Evolutionary conservation across 805 yeast genomes (phyloP), one percentile per base, ranked within the genome.

Genomic region (Saturnispora serradocipensis): DNA sequence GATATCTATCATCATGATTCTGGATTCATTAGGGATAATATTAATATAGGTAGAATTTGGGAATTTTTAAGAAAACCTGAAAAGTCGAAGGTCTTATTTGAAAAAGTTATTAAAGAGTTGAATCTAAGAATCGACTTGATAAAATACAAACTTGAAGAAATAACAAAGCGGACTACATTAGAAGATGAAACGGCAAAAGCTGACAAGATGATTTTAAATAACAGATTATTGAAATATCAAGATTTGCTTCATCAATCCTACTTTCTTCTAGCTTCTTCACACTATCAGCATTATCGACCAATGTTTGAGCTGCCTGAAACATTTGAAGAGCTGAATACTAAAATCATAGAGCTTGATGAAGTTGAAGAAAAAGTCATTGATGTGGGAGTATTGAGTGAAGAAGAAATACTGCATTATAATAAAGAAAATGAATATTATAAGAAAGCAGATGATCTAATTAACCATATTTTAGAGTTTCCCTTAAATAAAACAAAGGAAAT

Each of bases 251-350:
- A 93, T 63, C 82, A 90, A 48, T 75, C 84, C 43, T 84, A 79
- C 61, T 91, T 90, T 61, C 78, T 88, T 55, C 70, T 86, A 25
- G 97, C 88, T 0, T 80, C 89, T 2, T 78, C 86, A 0, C 78
- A 84, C 60, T 86, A 75, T 56, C 90, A 84, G 58, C 61, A 72
- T 34, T 71, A 72, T 43, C 61, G 68, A 11, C 74, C 72, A 7
- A 65, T 67, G 59, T 58, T 61, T 20, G 61, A 62, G 4, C 53
- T 67, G 39, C 64, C 67, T 10, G 65, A 66, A 43, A 60, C 56
- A 5, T 65, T 67, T 53, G 67, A 68, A 40, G 67, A 65, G 28
- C 57, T 64, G 20, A 55, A 62, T 45, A 43, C 48, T 13, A 32
- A 30, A 20, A 20, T n/a, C 8, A 27, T 44, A 13, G 52, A 50